Conservation (phyloP, 768 basidiomycete species). For the Tylopilus intermedius region DNA sequence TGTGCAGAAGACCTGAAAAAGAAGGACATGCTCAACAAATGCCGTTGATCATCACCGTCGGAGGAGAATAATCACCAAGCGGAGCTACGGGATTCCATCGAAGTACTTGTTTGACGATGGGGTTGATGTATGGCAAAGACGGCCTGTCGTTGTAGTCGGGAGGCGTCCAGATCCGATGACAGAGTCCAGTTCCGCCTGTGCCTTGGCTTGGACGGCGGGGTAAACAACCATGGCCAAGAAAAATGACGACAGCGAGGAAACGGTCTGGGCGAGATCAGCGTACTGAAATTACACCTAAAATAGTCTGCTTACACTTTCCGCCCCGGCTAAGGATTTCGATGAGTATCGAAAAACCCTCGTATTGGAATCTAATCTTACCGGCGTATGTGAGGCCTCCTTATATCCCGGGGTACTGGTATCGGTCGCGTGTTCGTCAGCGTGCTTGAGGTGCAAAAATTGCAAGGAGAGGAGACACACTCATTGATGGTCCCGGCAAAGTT, state of each 20-base stretch:
- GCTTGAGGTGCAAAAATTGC: no score
- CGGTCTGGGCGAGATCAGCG: conserved; percentile 18
- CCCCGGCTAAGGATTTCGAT: conserved; percentile 31
- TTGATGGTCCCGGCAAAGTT: no score
- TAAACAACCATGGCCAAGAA: conserved; percentile 30
- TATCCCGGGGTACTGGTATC: no score
- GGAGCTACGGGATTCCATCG: conserved; percentile 32
- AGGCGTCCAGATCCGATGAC: conserved; percentile 27
- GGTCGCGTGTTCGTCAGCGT: no score
- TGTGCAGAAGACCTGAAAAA: conserved; percentile 29
- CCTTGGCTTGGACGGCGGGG: conserved; percentile 27
- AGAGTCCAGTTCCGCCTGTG: conserved; percentile 26
- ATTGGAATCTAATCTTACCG: conserved; percentile 25
- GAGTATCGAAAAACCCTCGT: conserved; percentile 1
- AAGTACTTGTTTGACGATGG: conserved; percentile 30
- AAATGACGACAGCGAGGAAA: conserved; percentile 28
- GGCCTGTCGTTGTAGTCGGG: conserved; percentile 30
- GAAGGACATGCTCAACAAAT: conserved; percentile 5
- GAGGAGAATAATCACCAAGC: conserved; percentile 24
- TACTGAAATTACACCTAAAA: background rate
- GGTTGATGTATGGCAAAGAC: conserved; percentile 24
- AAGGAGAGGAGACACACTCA: no score
- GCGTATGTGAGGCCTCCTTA: conserved; percentile 38
- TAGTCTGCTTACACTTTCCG: conserved; percentile 31
- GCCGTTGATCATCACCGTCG: conserved; percentile 8